Evolutionary conservation across 2,329 filamentous ascomycete species (phyloP), one percentile per base, ranked within the genome.

Genomic region (Monilinia fructigena): DNA sequence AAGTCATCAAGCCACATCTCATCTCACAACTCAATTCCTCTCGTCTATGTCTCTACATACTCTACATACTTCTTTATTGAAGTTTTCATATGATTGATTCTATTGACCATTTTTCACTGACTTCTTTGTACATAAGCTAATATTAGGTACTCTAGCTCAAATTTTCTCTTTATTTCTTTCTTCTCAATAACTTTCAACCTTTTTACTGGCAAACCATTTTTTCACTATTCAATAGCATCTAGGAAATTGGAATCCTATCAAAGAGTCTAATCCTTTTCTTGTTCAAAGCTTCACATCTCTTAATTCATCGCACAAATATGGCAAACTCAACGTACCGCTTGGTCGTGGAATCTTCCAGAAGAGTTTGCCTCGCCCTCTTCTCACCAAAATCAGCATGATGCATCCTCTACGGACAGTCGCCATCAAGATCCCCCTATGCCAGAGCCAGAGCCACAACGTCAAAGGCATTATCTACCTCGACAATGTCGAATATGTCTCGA

Each of bases 401-500:
- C 40, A 18, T 23, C 26, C 23, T 18, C 38, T 18, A 11, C 18
- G 31, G 38, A 40, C 16, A 40, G 18, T 20, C 35, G 20, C 55
- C 11, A 47, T 31, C 31, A 42, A 53, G 55, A 59, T 28, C 6
- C 6, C n/a, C n/a, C 63, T 42, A 18, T 4, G 8, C 55, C 47
- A 38, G 63, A 38, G 8, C 35, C 63, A 50, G 53, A 59, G n/a
- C 76, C 75, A 68, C 69, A 50, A 72, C 70, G 35, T 74, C 74
- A 76, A 65, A 80, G 74, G 60, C 84, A 86, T 69, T 94, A 91
- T 77, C 85, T 86, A 48, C 84, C 90, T 35, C 85, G 92, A 70
- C 90, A 87, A 68, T 98, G 94, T 78, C 89, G 94, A 67, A 97
- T 98, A 70, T 98, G 94, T 76, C 82, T 97, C 52, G 94, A 97